Conservation (phyloP, 1,284 basidiomycete genomes). For the Gymnopus androsaceus region DNA sequence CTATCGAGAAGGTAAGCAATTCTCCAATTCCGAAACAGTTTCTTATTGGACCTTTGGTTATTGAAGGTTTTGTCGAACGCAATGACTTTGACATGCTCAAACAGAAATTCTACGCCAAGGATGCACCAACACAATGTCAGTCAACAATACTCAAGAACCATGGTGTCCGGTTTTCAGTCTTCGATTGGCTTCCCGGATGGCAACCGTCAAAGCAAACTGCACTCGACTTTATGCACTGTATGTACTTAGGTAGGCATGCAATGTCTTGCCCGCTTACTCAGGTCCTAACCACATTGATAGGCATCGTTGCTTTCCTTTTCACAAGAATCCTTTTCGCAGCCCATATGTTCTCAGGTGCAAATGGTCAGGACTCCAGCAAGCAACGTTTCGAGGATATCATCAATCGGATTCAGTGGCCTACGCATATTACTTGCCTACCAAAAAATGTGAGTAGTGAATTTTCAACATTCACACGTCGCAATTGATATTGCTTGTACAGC, state of each 20-base stretch:
- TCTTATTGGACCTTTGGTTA: background rate
- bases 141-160: slow-evolving; percentile 12
- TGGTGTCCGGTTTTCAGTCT: slow-evolving; percentile 15
- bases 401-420: slow-evolving; percentile 32
- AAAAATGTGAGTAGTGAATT: slow-evolving; percentile 27
- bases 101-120: slow-evolving; percentile 3
- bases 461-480: background rate
- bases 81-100: slow-evolving; percentile 15
- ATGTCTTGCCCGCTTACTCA: no score
- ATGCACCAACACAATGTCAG: slow-evolving; percentile 6
- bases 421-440: slow-evolving; percentile 31
- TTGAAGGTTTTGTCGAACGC: background rate
- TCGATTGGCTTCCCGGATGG: slow-evolving; percentile 21
- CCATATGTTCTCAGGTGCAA: slow-evolving; percentile 25
- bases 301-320: slow-evolving; percentile 24
- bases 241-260: no score
- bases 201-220: slow-evolving; percentile 13
- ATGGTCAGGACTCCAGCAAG: slow-evolving; percentile 19
- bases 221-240: slow-evolving; percentile 24
- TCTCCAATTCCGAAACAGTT: background rate
- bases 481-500: slow-evolving; percentile 16
- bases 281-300: no score
- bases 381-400: slow-evolving; percentile 25
- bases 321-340: slow-evolving; percentile 23
- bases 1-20: slow-evolving; percentile 3